Conservation (phyloP, 345 rosid genomes). For the Murraya paniculata region DNA sequence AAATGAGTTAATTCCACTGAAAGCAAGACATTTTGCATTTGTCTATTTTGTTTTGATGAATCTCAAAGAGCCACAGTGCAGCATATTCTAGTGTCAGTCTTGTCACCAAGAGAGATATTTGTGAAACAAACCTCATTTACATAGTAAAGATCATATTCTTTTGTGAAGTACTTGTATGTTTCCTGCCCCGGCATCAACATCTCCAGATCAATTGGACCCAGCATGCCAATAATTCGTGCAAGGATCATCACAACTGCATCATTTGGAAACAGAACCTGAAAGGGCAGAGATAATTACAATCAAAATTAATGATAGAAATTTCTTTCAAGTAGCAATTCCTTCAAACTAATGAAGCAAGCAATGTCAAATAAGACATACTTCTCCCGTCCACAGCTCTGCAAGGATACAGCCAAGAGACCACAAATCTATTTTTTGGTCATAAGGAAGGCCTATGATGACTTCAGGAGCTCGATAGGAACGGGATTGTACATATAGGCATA, state of each 20-base stretch:
- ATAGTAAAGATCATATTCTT: conserved; percentile 69
- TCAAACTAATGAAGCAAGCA: background rate
- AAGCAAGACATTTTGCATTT: background rate
- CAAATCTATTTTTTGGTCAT: conserved; percentile 81
- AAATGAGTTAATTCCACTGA: background rate
- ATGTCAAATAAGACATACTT: conserved; percentile 45
- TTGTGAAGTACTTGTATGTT: conserved; percentile 75
- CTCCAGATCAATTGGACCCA: conserved; percentile 76
- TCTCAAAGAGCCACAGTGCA: background rate
- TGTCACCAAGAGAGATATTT: background rate
- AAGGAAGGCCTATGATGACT: conserved; percentile 90
- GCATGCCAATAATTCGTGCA: conserved; percentile 62
- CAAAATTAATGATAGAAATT: background rate
- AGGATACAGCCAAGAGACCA: conserved; percentile 98
- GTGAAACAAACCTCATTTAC: conserved; percentile 57
- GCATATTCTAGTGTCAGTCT: background rate
- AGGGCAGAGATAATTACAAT: conserved; percentile 6
- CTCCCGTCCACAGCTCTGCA: conserved; percentile 89
- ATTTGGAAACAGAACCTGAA: conserved; percentile 86
- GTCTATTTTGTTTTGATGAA: background rate
- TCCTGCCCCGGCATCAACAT: conserved; percentile 84
- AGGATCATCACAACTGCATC: conserved; percentile 77
- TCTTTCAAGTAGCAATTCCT: background rate
- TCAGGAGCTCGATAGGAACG: conserved; percentile 98
- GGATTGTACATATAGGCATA: conserved; percentile 85